Evolutionary conservation across 2,329 filamentous ascomycete genomes (phyloP).

Genomic region (Rutstroemia sp.): DNA sequence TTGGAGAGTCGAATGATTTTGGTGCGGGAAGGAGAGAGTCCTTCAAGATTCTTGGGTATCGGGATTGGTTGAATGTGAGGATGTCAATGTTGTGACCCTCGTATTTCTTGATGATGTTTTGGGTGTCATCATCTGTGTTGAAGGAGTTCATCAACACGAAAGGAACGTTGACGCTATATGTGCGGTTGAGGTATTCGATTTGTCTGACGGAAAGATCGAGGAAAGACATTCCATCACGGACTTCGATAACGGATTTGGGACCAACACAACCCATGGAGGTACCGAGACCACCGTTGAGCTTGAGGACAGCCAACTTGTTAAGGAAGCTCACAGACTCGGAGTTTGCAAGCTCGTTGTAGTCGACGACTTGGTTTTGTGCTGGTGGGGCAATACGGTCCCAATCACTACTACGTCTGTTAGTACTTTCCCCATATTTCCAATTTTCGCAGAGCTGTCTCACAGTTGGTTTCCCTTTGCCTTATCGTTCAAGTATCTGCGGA

Average conservation of each 20-base stretch:
- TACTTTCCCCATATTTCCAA: slow-evolving; percentile 9
- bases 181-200: slow-evolving; percentile 98
- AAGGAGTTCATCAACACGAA: slow-evolving; percentile 99
- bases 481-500: slow-evolving; percentile 96
- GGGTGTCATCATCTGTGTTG: slow-evolving; percentile 98
- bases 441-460: slow-evolving; percentile 36
- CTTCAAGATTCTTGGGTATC: slow-evolving; percentile 96
- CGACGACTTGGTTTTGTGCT: slow-evolving; percentile 86
- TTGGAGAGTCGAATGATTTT: slow-evolving; percentile 78
- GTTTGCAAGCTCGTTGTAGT: slow-evolving; percentile 86
- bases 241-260: slow-evolving; percentile 98
- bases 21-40: slow-evolving; percentile 95
- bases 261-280: slow-evolving; percentile 99
- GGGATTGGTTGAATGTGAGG: slow-evolving; percentile 98
- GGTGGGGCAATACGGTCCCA: slow-evolving; percentile 97
- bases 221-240: slow-evolving; percentile 99
- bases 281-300: slow-evolving; percentile 98
- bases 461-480: slow-evolving; percentile 95
- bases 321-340: slow-evolving; percentile 88
- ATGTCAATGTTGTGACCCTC: slow-evolving; percentile 99
- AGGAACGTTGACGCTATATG: slow-evolving; percentile 92
- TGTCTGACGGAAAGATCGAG: slow-evolving; percentile 96
- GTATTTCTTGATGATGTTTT: slow-evolving; percentile 99
- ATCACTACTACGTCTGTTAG: slow-evolving; percentile 49
- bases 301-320: slow-evolving; percentile 95